These are phyloP conservation scores for Thielaviopsis cerberus DNA, from an alignment of 2,329 filamentous ascomycete genomes.

Conservation along the genomic window DNA sequence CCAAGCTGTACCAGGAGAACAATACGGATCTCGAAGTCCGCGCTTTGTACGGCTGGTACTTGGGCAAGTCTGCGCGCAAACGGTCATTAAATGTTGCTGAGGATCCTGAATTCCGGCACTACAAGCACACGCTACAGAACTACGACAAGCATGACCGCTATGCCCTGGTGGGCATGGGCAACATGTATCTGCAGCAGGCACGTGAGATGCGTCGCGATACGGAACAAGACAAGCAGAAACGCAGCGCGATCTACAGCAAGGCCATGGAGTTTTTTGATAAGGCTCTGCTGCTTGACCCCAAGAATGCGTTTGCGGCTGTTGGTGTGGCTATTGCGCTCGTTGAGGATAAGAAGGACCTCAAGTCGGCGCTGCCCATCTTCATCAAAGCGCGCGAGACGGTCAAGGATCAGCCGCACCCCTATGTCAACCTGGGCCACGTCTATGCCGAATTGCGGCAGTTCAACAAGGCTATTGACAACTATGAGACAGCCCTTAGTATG, in stretches of 20 bases:
- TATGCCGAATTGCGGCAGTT: conserved; percentile 83
- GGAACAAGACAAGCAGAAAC: conserved; percentile 79
- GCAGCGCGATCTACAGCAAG: conserved; percentile 68
- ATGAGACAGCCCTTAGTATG: conserved; percentile 67
- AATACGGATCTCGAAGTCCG: conserved; percentile 78
- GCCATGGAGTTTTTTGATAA: conserved; percentile 98
- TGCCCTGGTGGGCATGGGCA: conserved; percentile 89
- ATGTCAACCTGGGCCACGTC: conserved; percentile 83
- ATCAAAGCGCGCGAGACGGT: conserved; percentile 79
- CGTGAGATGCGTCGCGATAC: conserved; percentile 87
- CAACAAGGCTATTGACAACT: conserved; percentile 81
- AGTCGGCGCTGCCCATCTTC: conserved; percentile 67
- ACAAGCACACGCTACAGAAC: conserved; percentile 86
- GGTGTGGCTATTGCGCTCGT: conserved; percentile 86
- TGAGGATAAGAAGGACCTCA: conserved; percentile 83
- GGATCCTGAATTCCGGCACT: conserved; percentile 80
- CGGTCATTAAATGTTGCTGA: conserved; percentile 62
- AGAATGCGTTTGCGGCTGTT: conserved; percentile 90
- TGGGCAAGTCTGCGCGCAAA: conserved; percentile 71
- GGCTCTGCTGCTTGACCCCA: conserved; percentile 79
- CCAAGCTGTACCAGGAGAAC: conserved; percentile 69
- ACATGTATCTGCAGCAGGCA: conserved; percentile 68
- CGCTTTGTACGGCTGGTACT: conserved; percentile 85
- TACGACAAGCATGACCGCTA: conserved; percentile 98
- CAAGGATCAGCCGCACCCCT: conserved; percentile 62